Evolutionary conservation across 306 rosid species (phyloP).

Genomic region (Fragaria vesca): DNA sequence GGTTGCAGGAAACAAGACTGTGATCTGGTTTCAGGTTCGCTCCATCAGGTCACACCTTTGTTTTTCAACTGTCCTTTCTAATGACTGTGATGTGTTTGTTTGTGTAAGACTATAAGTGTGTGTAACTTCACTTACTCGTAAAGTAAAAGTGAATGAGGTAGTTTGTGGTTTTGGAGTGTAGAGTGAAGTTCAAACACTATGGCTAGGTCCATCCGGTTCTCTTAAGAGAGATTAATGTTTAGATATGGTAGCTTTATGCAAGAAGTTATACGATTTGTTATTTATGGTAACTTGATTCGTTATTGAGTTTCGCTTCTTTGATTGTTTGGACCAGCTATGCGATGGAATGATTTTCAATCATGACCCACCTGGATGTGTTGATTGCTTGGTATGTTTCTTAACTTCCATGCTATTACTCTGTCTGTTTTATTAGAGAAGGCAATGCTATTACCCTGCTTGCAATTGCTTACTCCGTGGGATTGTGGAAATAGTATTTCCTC

Average conservation of each 20-base stretch:
- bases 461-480: neutral
- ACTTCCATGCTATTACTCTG: constrained; percentile 10
- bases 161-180: neutral
- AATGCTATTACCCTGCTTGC: too few species aligned
- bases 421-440: constrained; percentile 7
- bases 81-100: neutral
- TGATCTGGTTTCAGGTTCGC: constrained; percentile 99
- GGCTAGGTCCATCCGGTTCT: neutral
- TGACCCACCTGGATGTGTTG: constrained; percentile 76
- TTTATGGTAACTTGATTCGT: constrained; percentile 22
- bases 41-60: constrained; percentile 83
- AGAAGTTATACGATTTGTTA: constrained; percentile 12
- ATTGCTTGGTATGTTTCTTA: constrained; percentile 63
- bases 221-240: neutral
- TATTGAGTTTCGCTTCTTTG: constrained; percentile 34
- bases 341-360: constrained; percentile 91
- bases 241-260: neutral
- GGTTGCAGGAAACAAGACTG: constrained; percentile 64
- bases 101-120: neutral
- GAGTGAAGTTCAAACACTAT: constrained; percentile 23
- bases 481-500: neutral
- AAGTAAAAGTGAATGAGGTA: neutral
- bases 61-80: constrained; percentile 24
- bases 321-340: constrained; percentile 72
- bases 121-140: neutral